Evolutionary conservation across 768 basidiomycete species (phyloP), one percentile per base, ranked within the genome.

Genomic region (Mycena capillaripes): DNA sequence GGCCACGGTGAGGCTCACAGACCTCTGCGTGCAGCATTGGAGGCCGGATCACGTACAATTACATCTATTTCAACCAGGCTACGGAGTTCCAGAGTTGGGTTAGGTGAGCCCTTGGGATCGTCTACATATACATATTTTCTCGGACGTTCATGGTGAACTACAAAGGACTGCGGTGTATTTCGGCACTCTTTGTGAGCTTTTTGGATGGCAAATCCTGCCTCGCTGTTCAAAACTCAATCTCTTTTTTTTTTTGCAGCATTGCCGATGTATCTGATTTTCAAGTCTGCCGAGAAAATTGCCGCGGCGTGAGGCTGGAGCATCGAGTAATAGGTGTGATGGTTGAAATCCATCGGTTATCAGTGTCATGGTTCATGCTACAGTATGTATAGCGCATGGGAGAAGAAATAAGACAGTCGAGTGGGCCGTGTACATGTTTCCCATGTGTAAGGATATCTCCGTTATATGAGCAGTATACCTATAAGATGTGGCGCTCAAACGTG

Each of bases 221-320:
- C 19, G 21, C 3, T 42, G 11, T 17, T 21, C n/a, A 29, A n/a
- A 19, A 36, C 36, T 48, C 8, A 36, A 10, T 12, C 6, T 42
- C 36, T 16, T 23, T 38, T 42, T 57, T 25, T 32, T 14, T 10
- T 38, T 38, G 38, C 40, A 75, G 74, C 67, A 5, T 19, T 71
- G 40, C 74, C 74, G 2, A 72, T 75, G 61, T 75, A 75, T 69
- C 55, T 75, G 9, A 32, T 75, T 9, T 63, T 75, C 66, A 53
- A 53, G 40, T 30, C 74, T 34, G 74, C 74, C 30, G 48, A 32
- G 11, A 74, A 74, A 14, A 55, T 74, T 10, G 40, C 58, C 10
- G 58, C 48, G 34, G 36, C 29, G 57, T 38, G 38, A 38, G n/a
- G n/a, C n/a, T n/a, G n/a, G n/a, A 4, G 38, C 38, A 10, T 16